A percentile compares a stretch with the other conserved stretches of the same genome.
These are phyloP conservation scores for Salix viminalis DNA, from an alignment of 345 rosid genomes.

Conservation along the genomic window DNA sequence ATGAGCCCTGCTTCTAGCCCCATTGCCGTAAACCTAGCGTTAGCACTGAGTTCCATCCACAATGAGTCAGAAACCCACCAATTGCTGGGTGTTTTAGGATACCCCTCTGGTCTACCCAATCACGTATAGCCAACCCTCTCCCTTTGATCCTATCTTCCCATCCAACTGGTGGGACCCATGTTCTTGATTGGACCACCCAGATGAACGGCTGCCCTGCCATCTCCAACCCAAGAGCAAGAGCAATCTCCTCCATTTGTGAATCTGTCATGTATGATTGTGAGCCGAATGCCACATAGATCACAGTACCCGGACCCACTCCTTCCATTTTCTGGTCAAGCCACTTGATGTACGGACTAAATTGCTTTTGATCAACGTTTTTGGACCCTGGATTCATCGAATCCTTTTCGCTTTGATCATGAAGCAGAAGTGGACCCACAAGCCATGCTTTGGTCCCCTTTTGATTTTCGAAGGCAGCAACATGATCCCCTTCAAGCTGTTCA, in stretches of 20 bases:
- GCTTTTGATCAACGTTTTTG: background rate
- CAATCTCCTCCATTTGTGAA: constrained; percentile 12
- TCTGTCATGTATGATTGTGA: constrained; percentile 1
- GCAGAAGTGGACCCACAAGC: constrained; percentile 15
- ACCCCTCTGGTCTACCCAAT: constrained; percentile 13
- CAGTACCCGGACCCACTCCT: background rate
- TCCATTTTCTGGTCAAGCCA: constrained; percentile 9
- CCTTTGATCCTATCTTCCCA: constrained; percentile 8
- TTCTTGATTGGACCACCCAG: constrained; percentile 11
- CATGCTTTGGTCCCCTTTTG: constrained; percentile 8
- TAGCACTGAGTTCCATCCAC: constrained; percentile 29
- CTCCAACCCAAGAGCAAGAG: constrained; percentile 10
- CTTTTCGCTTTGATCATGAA: background rate
- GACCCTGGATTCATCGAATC: too few species aligned
- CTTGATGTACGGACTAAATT: background rate
- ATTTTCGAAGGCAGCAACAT: constrained; percentile 11
- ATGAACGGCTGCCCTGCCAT: constrained; percentile 16
- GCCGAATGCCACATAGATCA: constrained; percentile 16
- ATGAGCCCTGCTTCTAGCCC: constrained; percentile 9
- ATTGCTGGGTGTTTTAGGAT: constrained; percentile 4
- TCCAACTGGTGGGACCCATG: constrained; percentile 8
- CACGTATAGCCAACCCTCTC: constrained; percentile 2
- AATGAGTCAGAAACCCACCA: constrained; percentile 14
- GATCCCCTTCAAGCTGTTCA: constrained; percentile 21
- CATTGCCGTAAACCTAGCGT: constrained; percentile 17